phyloP scores from a whole-genome alignment of 805 yeast species.

The Yarrowia hollandica region DNA sequence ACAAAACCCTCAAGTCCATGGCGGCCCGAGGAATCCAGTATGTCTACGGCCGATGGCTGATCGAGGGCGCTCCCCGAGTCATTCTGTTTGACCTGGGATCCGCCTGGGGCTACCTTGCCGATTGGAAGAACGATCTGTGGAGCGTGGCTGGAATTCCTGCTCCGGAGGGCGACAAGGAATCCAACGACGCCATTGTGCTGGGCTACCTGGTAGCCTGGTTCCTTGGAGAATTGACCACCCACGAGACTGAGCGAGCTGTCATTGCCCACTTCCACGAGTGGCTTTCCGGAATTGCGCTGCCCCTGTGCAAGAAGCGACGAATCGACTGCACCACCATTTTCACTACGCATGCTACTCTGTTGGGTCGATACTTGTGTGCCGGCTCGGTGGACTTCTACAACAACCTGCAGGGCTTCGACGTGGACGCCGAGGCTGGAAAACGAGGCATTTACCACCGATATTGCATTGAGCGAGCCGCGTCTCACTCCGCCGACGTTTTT shows the following conservation, averaged over 20 bases:
- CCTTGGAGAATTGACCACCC: slow-evolving; percentile 85
- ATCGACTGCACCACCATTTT: slow-evolving; percentile 93
- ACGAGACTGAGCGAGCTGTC: slow-evolving; percentile 83
- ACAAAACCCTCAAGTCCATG: slow-evolving; percentile 74
- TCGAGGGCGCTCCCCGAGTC: slow-evolving; percentile 96
- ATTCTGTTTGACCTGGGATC: slow-evolving; percentile 82
- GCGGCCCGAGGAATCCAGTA: slow-evolving; percentile 73
- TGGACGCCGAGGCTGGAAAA: slow-evolving; percentile 97
- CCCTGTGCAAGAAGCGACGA: slow-evolving; percentile 85
- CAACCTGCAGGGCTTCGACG: slow-evolving; percentile 84
- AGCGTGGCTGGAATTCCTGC: slow-evolving; percentile 87
- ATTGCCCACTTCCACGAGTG: slow-evolving; percentile 96
- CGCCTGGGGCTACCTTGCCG: slow-evolving; percentile 67
- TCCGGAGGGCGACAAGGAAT: slow-evolving; percentile 83
- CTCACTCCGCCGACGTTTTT: slow-evolving; percentile 94
- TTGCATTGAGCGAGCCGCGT: slow-evolving; percentile 94
- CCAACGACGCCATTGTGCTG: slow-evolving; percentile 86
- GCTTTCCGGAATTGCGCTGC: slow-evolving; percentile 96
- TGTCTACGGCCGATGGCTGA: slow-evolving; percentile 93
- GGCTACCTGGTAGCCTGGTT: slow-evolving; percentile 98
- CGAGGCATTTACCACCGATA: slow-evolving; percentile 96
- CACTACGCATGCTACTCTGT: slow-evolving; percentile 94
- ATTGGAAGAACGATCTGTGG: slow-evolving; percentile 96
- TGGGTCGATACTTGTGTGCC: slow-evolving; percentile 94
- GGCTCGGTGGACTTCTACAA: slow-evolving; percentile 96